A percentile compares a stretch with the other conserved stretches of the same genome.
phyloP scores from a whole-genome alignment of 176 grass and related monocot species.

The Juncus inflexus region DNA sequence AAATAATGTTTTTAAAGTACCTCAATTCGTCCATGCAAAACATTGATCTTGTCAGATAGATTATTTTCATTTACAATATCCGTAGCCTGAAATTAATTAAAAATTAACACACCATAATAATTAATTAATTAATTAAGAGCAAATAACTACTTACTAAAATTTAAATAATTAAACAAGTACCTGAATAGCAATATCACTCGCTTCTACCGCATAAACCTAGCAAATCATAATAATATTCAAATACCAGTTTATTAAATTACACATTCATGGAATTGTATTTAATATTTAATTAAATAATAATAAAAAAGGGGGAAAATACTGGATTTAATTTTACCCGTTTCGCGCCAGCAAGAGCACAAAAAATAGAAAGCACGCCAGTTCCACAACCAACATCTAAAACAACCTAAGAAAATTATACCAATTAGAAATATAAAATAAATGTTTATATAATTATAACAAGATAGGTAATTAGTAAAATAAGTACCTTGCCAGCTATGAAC shows the following conservation, averaged over 20 bases:
- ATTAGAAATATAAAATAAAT: constrained; percentile 21
- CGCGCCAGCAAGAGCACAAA: constrained; percentile 90
- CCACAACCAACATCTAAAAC: constrained; percentile 98
- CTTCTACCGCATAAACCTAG: constrained; percentile 97
- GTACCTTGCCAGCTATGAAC: constrained; percentile 86
- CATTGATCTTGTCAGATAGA: constrained; percentile 83
- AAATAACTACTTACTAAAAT: constrained; percentile 7
- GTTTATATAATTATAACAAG: constrained; percentile 18
- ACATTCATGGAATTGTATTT: constrained; percentile 15
- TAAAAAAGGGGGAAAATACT: neutral
- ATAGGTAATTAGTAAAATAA: constrained; percentile 14
- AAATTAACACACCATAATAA: constrained; percentile 23
- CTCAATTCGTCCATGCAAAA: constrained; percentile 90
- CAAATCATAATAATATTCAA: constrained; percentile 24
- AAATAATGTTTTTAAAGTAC: constrained; percentile 32
- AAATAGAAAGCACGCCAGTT: constrained; percentile 92
- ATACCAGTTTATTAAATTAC: constrained; percentile 21
- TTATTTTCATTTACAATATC: constrained; percentile 94
- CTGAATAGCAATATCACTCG: constrained; percentile 90
- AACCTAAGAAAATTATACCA: constrained; percentile 43
- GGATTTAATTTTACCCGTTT: constrained; percentile 57
- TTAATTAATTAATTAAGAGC: constrained; percentile 21
- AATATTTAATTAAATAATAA: neutral
- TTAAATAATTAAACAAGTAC: constrained; percentile 28
- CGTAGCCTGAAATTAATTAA: constrained; percentile 57